Conservation (phyloP, 164 flowering plant genomes). For the Piper betle region DNA sequence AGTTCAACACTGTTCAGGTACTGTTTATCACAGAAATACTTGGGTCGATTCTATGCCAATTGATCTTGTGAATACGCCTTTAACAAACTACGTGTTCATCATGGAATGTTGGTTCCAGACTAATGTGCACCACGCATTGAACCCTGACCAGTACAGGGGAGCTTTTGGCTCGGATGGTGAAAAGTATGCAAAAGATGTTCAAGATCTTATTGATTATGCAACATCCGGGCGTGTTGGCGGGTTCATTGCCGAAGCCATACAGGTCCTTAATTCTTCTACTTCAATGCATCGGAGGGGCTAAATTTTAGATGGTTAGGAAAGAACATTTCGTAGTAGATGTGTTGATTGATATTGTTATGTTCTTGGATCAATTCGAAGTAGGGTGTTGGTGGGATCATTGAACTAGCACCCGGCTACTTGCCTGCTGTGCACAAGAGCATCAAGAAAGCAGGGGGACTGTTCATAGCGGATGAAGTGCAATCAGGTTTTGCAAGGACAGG, state of each 20-base stretch:
- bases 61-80: too few relatives aligned
- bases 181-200: conserved; percentile 80
- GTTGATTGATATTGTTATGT: too few relatives aligned
- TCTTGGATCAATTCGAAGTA: conserved; percentile 7
- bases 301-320: too few relatives aligned
- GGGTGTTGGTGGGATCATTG: conserved; percentile 95
- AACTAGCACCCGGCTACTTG: conserved; percentile 83
- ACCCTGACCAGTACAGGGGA: conserved; percentile 93
- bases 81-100: not conserved
- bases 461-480: conserved; percentile 94
- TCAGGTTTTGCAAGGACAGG: conserved; percentile 87
- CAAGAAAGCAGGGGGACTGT: conserved; percentile 81
- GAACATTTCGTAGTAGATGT: too few relatives aligned
- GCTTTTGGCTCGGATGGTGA: conserved; percentile 75
- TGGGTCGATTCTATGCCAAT: too few relatives aligned
- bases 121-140: conserved; percentile 83
- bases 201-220: conserved; percentile 67
- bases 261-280: conserved; percentile 25
- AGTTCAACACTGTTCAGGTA: conserved; percentile 81
- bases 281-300: too few relatives aligned
- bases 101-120: conserved; percentile 30
- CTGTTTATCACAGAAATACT: not conserved
- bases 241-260: conserved; percentile 82
- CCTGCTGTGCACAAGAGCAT: conserved; percentile 52
- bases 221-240: conserved; percentile 78